Evolutionary conservation across 1,139 yeast genomes (phyloP), one percentile per base, ranked within the genome.

Genomic region (Arxiozyma heterogenica): DNA sequence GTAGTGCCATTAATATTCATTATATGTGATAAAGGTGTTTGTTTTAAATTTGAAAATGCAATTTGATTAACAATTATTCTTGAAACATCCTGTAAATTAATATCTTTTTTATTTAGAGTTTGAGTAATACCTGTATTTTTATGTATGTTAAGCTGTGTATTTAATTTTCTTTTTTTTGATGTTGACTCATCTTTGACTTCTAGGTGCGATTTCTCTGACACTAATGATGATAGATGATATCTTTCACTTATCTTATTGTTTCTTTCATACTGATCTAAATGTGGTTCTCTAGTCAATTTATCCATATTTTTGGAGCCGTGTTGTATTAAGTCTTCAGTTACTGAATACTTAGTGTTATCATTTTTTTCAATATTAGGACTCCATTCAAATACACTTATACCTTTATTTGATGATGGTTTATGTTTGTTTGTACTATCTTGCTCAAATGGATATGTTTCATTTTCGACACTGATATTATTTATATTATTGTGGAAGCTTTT

Each of bases 1-100:
- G 77, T 76, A 15, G 69, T 69, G 0, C 75, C 79, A 66, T 81
- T 78, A 21, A 88, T 81, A 20, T 81, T 75, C 54, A 79, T 81
- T 58, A 91, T 75, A 47, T 77, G 77, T 8, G 86, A 77, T 18
- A 91, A 75, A 8, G 98, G 97, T 0, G 95, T 87, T 47, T 94
- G 90, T 30, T 91, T 81, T 43, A 88, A 76, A 58, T 96, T 79
- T 5, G 97, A 87, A 67, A 87, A 91, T 34, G 98, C 97, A 58
- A 91, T 75, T 66, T 88, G 94, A 65, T 93, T 93, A 45, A 83
- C 78, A 51, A 89, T 73, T 11, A 88, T 76, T 65, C 85, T 82
- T 54, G 77, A 78, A 50, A 86, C 73, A 54, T 82, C 84, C 8
- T 11, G 2, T 11, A 17, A 38, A 20, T 46, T 4, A 3, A 21